A percentile compares a stretch with the other conserved stretches of the same genome.
phyloP scores from a whole-genome alignment of 345 rosid species.

The Brassica cretica region DNA sequence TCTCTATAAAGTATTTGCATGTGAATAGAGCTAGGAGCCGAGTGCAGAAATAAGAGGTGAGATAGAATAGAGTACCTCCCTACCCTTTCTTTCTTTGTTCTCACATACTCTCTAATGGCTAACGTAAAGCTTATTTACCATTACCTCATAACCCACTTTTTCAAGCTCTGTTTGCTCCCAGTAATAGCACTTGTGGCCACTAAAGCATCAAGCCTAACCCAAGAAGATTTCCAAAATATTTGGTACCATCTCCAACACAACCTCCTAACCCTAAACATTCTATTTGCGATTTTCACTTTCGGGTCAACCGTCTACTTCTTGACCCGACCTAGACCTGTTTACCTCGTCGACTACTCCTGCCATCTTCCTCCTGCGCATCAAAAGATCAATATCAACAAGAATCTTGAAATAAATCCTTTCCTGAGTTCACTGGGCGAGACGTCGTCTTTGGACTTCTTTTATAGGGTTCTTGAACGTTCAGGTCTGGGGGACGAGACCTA shows the following conservation, averaged over 20 bases:
- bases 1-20: constrained; percentile 21
- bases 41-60: neutral
- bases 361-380: constrained; percentile 68
- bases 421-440: constrained; percentile 41
- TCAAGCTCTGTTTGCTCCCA: constrained; percentile 66
- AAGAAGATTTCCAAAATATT: constrained; percentile 49
- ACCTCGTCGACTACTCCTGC: constrained; percentile 49
- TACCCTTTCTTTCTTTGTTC: neutral
- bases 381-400: constrained; percentile 55
- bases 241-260: constrained; percentile 63
- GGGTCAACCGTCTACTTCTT: constrained; percentile 52
- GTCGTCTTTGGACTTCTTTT: constrained; percentile 53
- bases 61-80: neutral
- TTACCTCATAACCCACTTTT: constrained; percentile 53
- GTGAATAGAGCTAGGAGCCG: neutral
- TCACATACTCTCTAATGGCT: constrained; percentile 41
- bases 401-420: constrained; percentile 54
- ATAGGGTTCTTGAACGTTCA: constrained; percentile 66
- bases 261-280: constrained; percentile 45
- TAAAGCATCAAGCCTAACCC: constrained; percentile 54
- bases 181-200: constrained; percentile 51
- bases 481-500: constrained; percentile 91
- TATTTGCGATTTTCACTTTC: constrained; percentile 48
- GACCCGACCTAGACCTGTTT: constrained; percentile 54
- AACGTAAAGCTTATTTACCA: constrained; percentile 71